phyloP scores from a whole-genome alignment of 2,329 filamentous ascomycete genomes.

The Trichoderma afroharzianum region DNA sequence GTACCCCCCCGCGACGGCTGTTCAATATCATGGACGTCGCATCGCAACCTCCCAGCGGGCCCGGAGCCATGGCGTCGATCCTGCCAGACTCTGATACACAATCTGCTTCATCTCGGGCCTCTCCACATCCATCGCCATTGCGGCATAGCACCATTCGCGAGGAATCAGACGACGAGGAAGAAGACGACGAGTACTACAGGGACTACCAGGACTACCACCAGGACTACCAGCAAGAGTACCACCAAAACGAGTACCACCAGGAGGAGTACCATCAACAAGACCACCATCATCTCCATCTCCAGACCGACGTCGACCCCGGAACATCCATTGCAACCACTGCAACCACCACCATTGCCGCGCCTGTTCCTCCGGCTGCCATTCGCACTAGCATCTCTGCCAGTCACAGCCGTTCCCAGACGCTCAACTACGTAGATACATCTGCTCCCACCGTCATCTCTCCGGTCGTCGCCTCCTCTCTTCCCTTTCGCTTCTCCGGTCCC shows the following conservation, averaged over 20 bases:
- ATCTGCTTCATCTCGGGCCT: conserved; percentile 37
- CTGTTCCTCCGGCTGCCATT: conserved; percentile 5
- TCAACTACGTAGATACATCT: conserved; percentile 20
- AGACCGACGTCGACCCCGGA: background rate
- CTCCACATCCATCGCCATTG: conserved; percentile 16
- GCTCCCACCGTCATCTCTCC: conserved; percentile 19
- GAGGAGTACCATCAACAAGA: background rate
- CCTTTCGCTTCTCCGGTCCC: conserved; percentile 26
- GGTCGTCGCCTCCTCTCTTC: conserved; percentile 18
- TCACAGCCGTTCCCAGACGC: conserved; percentile 27
- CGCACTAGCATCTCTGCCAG: conserved; percentile 4
- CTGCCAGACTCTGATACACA: conserved; percentile 34
- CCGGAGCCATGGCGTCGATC: conserved; percentile 17
- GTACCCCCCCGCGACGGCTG: conserved; percentile 17
- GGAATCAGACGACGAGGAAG: background rate
- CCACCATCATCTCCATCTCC: background rate
- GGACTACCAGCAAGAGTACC: background rate
- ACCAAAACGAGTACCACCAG: background rate
- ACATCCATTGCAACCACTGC: background rate
- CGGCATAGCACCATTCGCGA: background rate
- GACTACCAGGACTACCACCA: background rate
- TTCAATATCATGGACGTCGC: conserved; percentile 23
- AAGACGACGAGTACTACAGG: conserved; percentile 11
- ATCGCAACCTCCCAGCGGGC: conserved; percentile 20
- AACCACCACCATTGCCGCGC: conserved; percentile 11